Conservation (phyloP, 2,329 filamentous ascomycete species). For the Paecilomyces dactylethromorphus region DNA sequence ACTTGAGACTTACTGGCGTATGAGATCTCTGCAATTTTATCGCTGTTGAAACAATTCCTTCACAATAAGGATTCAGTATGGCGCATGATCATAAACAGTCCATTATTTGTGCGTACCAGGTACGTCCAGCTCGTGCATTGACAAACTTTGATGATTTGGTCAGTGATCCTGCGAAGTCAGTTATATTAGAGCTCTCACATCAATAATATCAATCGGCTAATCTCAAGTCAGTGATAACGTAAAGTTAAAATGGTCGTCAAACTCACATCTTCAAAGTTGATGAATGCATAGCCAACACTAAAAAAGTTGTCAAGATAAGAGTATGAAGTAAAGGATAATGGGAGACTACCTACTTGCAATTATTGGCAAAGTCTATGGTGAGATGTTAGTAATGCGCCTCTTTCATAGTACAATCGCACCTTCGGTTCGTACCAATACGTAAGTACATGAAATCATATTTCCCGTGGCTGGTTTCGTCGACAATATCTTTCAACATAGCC, state of each 20-base stretch:
- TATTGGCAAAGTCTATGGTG: conserved; percentile 62
- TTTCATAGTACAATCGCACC: neutral
- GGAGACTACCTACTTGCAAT: conserved; percentile 64
- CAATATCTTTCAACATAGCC: conserved; percentile 66
- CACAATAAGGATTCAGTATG: conserved; percentile 6
- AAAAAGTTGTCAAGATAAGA: conserved; percentile 1
- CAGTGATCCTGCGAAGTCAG: conserved; percentile 1
- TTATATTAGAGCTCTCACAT: conserved; percentile 44
- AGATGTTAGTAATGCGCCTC: neutral
- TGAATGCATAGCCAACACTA: conserved; percentile 93
- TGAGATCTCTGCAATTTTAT: conserved; percentile 83
- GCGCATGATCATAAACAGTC: conserved; percentile 5
- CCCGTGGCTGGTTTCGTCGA: conserved; percentile 72
- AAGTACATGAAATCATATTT: conserved; percentile 94
- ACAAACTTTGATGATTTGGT: conserved; percentile 54
- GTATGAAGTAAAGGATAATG: neutral
- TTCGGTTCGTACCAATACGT: conserved; percentile 56
- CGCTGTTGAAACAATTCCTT: conserved; percentile 74
- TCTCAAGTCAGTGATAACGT: conserved; percentile 29
- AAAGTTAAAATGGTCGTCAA: neutral
- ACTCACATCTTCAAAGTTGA: conserved; percentile 81
- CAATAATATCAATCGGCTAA: conserved; percentile 66
- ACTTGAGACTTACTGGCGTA: conserved; percentile 70
- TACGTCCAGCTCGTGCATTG: conserved; percentile 60
- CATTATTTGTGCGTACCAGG: conserved; percentile 48